A percentile compares a stretch with the other conserved stretches of the same genome.
phyloP scores from a whole-genome alignment of 2,329 filamentous ascomycete genomes.

The Phoma sp. region DNA sequence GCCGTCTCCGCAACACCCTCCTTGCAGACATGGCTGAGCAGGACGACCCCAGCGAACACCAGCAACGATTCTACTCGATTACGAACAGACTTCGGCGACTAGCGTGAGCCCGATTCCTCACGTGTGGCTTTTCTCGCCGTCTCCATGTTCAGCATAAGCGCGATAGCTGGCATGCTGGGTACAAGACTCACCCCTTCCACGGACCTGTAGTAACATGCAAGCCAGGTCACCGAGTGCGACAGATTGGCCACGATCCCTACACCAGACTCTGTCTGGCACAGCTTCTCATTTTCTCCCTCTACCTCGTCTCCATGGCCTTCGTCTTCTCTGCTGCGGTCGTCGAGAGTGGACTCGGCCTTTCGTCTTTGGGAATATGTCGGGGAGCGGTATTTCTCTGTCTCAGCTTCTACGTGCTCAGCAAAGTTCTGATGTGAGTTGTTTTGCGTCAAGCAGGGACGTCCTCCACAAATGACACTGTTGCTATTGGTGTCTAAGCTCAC shows the following conservation, averaged over 20 bases:
- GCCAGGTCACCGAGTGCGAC: constrained; percentile 26
- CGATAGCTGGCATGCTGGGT: constrained; percentile 36
- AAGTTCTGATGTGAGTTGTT: constrained; percentile 20
- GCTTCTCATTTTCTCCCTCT: constrained; percentile 44
- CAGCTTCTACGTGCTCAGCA: constrained; percentile 33
- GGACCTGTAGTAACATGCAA: neutral
- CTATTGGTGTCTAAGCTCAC: neutral
- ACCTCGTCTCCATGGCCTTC: constrained; percentile 45
- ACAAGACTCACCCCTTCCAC: neutral
- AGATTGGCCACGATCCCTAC: constrained; percentile 3
- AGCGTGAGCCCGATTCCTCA: constrained; percentile 13
- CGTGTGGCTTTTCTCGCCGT: constrained; percentile 23
- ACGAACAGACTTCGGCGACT: neutral
- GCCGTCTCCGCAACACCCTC: neutral
- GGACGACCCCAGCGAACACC: neutral
- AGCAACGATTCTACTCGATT: neutral
- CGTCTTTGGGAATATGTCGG: constrained; percentile 35
- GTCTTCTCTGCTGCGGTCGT: constrained; percentile 44
- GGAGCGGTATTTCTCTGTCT: constrained; percentile 48
- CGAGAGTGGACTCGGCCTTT: constrained; percentile 40
- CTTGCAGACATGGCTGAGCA: neutral
- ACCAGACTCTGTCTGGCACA: constrained; percentile 25
- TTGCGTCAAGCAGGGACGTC: too few species aligned
- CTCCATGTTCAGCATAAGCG: constrained; percentile 36
- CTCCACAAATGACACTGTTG: neutral